Base-by-base conservation (phyloP, 805 yeast genomes). In the Saccharomyces jurei region DNA sequence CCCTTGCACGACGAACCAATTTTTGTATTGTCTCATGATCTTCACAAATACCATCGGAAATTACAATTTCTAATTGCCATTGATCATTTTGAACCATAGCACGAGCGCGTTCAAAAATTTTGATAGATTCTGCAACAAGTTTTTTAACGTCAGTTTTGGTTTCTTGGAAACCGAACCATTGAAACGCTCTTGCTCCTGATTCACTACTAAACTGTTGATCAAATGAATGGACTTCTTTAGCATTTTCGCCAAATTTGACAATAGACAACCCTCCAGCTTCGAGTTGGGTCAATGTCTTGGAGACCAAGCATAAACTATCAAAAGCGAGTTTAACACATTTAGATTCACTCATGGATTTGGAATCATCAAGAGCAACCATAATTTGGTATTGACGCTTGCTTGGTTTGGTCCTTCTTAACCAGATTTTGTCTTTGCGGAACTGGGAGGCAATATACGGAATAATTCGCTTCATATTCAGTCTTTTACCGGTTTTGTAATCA, bases 391-490 rank as follows among this genome's bases (percentile, higher is more conserved):
- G 94, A 65, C 99, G 84, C 75, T 94, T 94, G 61, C 96, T 87
- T 54, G 99, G 99, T 68, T 94, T 92, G 6, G 97, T 90, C 71
- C 99, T 82, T 68, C 97, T 82, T 73, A 94, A 79, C 99, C 99
- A 94, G 55, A 94, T 94, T 77, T 94, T 94, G 71, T 94, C 99
- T 70, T 94, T 94, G 65, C 96, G 84, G 81, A 89, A 94, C 65
- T 90, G 96, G 41, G 96, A 88, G 0, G 99, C 99, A 75, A 94
- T 94, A 71, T 92, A 94, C 6, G 98, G 96, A 65, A 94, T 94
- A 64, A 94, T 94, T 61, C 97, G 80, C 77, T 92, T 94, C 98
- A 94, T 91, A 71, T 94, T 94, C 64, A 94, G 80, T 61, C 99
- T 79, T 70, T 94, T 94, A 70, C 99, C 99, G 1, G 97, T 91